Evolutionary conservation across 1,284 basidiomycete genomes (phyloP), one percentile per base, ranked within the genome.

Genomic region (Phaffia rhodozyma): DNA sequence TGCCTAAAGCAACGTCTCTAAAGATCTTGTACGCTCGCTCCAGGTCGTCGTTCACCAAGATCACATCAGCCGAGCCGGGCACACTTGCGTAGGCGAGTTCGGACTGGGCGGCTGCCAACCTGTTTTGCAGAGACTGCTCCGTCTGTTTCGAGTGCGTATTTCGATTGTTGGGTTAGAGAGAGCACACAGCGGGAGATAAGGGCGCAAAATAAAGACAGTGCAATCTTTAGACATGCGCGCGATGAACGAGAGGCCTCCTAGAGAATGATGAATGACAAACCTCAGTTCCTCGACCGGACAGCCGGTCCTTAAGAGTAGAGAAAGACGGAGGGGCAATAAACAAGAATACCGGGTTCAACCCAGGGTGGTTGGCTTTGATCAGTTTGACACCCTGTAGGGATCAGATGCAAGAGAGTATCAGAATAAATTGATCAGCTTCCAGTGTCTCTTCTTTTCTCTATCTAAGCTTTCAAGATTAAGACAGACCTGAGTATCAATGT

Each of bases 401-500:
- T 49, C 29, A n/a, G 29, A 27, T 32, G 49, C 7, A 25, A 54
- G n/a, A 21, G 30, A 11, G 16, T 32, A 60, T 23, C 29, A 32
- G 20, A 34, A 29, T 21, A 32, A 51, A 27, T 29, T 11, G 43
- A 34, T 18, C 11, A 50, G 5, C 7, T 21, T 20, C 27, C 34
- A 30, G 7, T 25, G 57, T 25, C 23, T n/a, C 20, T 47, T 27
- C 7, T 58, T 21, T 51, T 21, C 7, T 43, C 38, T 2, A 2
- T 43, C 16, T 2, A 16, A 16, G 13, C 16, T 7, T 16, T 7
- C 13, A 16, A 4, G 5, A 16, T 43, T 11, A 53, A 25, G 54
- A 79, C 79, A 66, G 72, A 87, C 89, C 84, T 94, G 92, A 18
- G 91, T 86, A 73, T 99, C 94, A 68, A 99, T 98, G 75, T 99